Conservation (phyloP, 495 filamentous ascomycete species). For the Hyaloscypha hepaticicola region DNA sequence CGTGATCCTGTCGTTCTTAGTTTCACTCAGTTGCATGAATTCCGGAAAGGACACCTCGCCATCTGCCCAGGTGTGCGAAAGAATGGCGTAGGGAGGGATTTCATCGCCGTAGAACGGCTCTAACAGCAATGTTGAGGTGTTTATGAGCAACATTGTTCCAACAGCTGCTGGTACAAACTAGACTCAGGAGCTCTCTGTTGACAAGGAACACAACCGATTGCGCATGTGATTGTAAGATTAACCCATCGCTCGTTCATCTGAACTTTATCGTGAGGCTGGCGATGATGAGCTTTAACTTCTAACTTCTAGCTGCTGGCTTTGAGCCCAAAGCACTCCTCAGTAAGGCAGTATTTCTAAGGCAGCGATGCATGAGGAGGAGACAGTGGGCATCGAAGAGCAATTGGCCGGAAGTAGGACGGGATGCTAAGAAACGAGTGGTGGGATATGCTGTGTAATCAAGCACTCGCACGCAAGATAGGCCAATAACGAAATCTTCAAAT, state of each 20-base stretch:
- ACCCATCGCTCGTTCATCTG: background rate
- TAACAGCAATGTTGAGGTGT: constrained; percentile 1
- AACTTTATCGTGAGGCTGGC: background rate
- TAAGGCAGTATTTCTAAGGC: too few species aligned
- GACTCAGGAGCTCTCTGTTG: background rate
- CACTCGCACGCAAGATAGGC: too few species aligned
- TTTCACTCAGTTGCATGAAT: background rate
- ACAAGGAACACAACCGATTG: too few species aligned
- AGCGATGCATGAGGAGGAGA: too few species aligned
- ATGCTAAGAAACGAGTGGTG: too few species aligned
- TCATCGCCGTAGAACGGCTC: constrained; percentile 11
- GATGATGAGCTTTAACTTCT: background rate
- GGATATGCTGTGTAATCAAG: too few species aligned
- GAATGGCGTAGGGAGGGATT: constrained; percentile 9
- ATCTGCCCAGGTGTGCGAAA: constrained; percentile 14
- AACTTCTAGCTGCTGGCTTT: too few species aligned
- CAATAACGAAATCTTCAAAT: too few species aligned
- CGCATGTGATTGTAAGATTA: background rate
- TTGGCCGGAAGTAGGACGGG: too few species aligned
- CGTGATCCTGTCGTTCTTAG: background rate
- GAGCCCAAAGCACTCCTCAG: too few species aligned
- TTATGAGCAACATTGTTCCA: constrained; percentile 9
- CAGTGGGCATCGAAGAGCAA: too few species aligned
- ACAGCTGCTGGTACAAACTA: background rate
- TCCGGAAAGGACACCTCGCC: constrained; percentile 6